Percentiles rank a stretch among this genome's conserved stretches.
Evolutionary conservation across 345 rosid genomes (phyloP).

Genomic region (Carallia brachiata): DNA sequence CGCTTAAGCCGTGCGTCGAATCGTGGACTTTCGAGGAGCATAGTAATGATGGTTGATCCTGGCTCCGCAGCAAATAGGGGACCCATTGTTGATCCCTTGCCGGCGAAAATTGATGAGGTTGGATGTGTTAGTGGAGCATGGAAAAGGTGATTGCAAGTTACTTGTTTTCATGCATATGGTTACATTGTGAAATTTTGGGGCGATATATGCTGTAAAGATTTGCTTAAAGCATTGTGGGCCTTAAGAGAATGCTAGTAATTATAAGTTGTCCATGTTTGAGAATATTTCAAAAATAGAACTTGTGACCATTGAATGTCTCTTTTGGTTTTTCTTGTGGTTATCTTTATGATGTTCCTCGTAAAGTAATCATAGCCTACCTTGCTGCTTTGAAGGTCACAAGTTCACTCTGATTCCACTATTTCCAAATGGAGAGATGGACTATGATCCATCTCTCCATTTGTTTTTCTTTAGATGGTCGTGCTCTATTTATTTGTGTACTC

Average conservation of each 20-base stretch:
- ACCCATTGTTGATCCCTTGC: conserved; percentile 33
- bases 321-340: too few species aligned
- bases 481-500: not conserved
- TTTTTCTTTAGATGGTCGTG: too few species aligned
- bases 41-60: conserved; percentile 83
- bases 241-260: not conserved
- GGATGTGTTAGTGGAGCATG: conserved; percentile 82
- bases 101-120: conserved; percentile 63
- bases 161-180: not conserved
- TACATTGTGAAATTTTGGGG: not conserved
- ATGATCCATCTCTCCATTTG: too few species aligned
- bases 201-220: not conserved
- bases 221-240: not conserved
- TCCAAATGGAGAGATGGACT: too few species aligned
- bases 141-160: conserved; percentile 60
- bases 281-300: too few species aligned
- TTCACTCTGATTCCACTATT: too few species aligned
- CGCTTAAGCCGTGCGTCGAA: conserved; percentile 33
- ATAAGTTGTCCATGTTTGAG: too few species aligned
- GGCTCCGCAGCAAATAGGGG: conserved; percentile 45
- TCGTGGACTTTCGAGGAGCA: conserved; percentile 21
- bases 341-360: too few species aligned
- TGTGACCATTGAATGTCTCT: too few species aligned
- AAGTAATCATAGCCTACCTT: too few species aligned
- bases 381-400: too few species aligned